A percentile compares a stretch with the other conserved stretches of the same genome.
Conservation (phyloP, 2,329 filamentous ascomycete species). For the Alternaria arbusti region DNA sequence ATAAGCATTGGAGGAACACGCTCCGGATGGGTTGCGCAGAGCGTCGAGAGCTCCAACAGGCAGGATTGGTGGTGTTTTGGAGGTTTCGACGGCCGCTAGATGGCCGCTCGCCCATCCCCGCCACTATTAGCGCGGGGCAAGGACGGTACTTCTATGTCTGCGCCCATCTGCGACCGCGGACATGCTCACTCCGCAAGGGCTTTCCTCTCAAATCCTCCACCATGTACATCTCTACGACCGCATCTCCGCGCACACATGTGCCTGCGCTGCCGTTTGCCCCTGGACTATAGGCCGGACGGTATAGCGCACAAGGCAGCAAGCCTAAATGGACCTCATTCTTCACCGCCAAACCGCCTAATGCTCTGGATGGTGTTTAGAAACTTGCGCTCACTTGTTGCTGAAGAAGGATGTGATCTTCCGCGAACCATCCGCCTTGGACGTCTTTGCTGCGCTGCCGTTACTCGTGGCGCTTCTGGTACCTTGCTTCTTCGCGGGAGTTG, state of each 20-base stretch:
- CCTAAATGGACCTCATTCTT: constrained; percentile 18
- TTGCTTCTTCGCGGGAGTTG: constrained; percentile 49
- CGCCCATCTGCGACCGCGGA: constrained; percentile 3
- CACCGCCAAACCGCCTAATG: constrained; percentile 13
- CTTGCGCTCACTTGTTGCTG: constrained; percentile 51
- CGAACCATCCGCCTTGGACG: constrained; percentile 56
- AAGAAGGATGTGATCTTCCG: constrained; percentile 67
- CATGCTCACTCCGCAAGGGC: background rate
- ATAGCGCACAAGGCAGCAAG: constrained; percentile 22
- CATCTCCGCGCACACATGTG: background rate
- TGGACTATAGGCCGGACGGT: constrained; percentile 5
- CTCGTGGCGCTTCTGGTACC: constrained; percentile 62
- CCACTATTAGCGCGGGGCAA: constrained; percentile 19
- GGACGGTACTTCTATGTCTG: background rate
- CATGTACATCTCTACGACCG: background rate
- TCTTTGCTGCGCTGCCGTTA: constrained; percentile 58
- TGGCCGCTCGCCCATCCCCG: constrained; percentile 8
- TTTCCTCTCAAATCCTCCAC: background rate
- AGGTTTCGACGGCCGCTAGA: constrained; percentile 1
- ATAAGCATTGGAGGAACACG: constrained; percentile 10
- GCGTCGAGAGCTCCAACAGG: background rate
- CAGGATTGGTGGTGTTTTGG: constrained; percentile 13
- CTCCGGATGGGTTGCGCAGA: constrained; percentile 17
- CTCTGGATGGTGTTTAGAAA: background rate
- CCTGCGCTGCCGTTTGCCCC: background rate